Conservation (phyloP, 116 monocot genomes). For the Phalaenopsis hybrid region DNA sequence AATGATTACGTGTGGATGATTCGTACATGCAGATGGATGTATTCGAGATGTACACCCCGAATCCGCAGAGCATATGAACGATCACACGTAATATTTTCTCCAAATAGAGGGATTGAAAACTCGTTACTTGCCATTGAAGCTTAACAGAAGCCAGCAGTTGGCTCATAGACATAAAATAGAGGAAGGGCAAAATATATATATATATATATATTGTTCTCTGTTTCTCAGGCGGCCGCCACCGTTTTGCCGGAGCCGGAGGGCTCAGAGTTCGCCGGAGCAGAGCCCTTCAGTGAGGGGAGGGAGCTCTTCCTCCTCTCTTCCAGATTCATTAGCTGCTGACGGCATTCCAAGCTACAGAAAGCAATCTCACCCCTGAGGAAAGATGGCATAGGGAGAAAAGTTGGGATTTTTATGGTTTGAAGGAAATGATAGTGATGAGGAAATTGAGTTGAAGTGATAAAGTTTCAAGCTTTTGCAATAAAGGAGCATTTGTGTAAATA, state of each 20-base stretch:
- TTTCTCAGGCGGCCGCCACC: constrained; percentile 19
- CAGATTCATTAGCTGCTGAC: constrained; percentile 19
- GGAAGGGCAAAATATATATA: neutral
- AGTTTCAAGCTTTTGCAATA: too few species aligned
- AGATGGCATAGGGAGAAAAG: too few species aligned
- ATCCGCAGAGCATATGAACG: too few species aligned
- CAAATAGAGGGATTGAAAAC: neutral
- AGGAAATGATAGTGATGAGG: too few species aligned
- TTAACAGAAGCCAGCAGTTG: neutral
- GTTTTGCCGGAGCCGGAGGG: constrained; percentile 11
- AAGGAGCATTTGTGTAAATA: too few species aligned
- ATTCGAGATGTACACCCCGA: too few species aligned
- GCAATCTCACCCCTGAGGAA: constrained; percentile 35
- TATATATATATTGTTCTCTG: constrained; percentile 29
- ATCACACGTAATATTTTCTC: too few species aligned
- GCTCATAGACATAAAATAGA: neutral
- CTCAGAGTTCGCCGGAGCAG: neutral
- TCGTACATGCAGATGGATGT: too few species aligned
- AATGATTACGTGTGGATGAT: too few species aligned
- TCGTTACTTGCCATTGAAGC: neutral
- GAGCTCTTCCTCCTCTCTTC: constrained; percentile 16
- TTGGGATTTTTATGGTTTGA: too few species aligned
- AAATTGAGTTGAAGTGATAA: too few species aligned
- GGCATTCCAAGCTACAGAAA: constrained; percentile 35
- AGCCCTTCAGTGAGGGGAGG: constrained; percentile 16